Evolutionary conservation across 164 flowering plant species (phyloP), one percentile per base, ranked within the genome.

Genomic region (Sedum album): DNA sequence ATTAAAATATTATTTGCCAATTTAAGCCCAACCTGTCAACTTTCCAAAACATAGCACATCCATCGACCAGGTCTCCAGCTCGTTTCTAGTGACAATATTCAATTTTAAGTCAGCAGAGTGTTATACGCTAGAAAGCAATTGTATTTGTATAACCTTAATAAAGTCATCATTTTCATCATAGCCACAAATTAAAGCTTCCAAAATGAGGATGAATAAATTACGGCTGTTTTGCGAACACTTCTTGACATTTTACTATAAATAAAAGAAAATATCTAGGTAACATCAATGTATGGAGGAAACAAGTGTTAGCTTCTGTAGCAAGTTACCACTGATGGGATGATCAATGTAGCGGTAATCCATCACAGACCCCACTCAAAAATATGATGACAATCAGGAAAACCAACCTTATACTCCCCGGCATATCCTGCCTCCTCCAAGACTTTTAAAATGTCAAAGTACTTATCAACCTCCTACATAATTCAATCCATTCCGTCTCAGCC

Each of bases 31-130:
- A 87, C 91, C 60, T 68, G 64, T 82, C 74, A 21, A 75, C 76
- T 74, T 82, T 87, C 92, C 92, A 87, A 69, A 85, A 84, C 75
- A 78, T 78, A 42, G 92, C 89, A 78, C 92, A 87, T 30, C 92
- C 92, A 73, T 87, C 92, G 31, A 76, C 73, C 25, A 73, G 17
- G 48, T 70, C 78, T 48, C 92, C 92, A 10, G 89, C 85, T 65
- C 88, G 86, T 66, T 85, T 80, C 92, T 87, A 71, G 68, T 71
- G 78, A 13, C 13, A 13, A 55, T 2, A 57, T 57, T 57, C 20
- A 14, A 55, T 6, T 10, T 3, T 28, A 28, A 57, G 62, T 57
- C 33, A 57, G 11, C 13, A 57, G 17, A 55, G 5, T 46, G 51
- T 46, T 17, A 11, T 46, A 46, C 4, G 51, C 4, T 5, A 49